These are phyloP conservation scores for Teratosphaeriaceae sp. DNA, from an alignment of 2,329 filamentous ascomycete species.

Conservation along the genomic window DNA sequence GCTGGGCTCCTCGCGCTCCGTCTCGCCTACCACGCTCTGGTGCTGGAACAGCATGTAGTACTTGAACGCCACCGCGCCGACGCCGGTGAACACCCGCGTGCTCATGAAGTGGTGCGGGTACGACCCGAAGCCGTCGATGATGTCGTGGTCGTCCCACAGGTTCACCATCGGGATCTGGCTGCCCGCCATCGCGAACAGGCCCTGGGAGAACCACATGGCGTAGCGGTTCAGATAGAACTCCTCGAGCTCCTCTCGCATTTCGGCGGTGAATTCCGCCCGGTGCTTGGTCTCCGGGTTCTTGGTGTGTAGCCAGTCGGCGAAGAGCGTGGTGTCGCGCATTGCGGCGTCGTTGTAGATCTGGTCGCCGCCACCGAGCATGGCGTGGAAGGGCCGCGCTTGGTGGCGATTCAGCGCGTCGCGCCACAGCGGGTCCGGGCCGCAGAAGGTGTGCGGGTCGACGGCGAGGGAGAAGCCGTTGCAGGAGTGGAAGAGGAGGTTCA, in stretches of 20 bases:
- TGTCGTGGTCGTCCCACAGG: slow-evolving; percentile 86
- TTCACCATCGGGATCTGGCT: slow-evolving; percentile 98
- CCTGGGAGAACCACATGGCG: slow-evolving; percentile 92
- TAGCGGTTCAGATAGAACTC: slow-evolving; percentile 83
- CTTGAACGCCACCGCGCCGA: slow-evolving; percentile 91
- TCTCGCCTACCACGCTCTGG: slow-evolving; percentile 77
- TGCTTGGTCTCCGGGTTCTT: slow-evolving; percentile 77
- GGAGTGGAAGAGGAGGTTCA: slow-evolving; percentile 99
- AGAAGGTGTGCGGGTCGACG: slow-evolving; percentile 72
- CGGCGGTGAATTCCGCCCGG: slow-evolving; percentile 65
- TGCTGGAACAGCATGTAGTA: slow-evolving; percentile 99
- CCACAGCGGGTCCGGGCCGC: slow-evolving; percentile 94
- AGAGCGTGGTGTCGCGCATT: slow-evolving; percentile 65
- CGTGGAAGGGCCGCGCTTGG: slow-evolving; percentile 87
- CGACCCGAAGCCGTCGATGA: slow-evolving; percentile 72
- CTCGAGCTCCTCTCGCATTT: slow-evolving; percentile 85
- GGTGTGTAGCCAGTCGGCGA: slow-evolving; percentile 77
- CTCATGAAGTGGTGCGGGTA: slow-evolving; percentile 90
- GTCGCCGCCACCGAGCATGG: slow-evolving; percentile 96
- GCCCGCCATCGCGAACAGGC: slow-evolving; percentile 84
- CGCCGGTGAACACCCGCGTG: slow-evolving; percentile 78
- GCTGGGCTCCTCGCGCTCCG: slow-evolving; percentile 75
- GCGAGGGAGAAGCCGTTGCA: slow-evolving; percentile 91
- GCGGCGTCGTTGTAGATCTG: slow-evolving; percentile 94
- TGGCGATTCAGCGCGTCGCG: slow-evolving; percentile 91